Evolutionary conservation across 1,139 yeast genomes (phyloP).

Genomic region (Hansenula sp.): DNA sequence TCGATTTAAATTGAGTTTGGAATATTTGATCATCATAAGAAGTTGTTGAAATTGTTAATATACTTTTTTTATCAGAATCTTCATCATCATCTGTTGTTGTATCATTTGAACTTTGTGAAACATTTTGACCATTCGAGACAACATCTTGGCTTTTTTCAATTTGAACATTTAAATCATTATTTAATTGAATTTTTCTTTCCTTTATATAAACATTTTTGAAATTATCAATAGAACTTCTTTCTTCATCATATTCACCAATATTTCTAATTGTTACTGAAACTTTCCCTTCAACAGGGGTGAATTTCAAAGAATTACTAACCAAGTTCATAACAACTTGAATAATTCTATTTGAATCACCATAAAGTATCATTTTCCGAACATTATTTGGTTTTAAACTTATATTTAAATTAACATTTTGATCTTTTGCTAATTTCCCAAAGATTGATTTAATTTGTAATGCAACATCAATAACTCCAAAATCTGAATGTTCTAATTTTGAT

Average conservation of each 20-base stretch:
- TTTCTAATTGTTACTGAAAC: conserved; percentile 65
- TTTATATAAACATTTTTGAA: conserved; percentile 34
- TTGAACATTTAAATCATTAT: too few species aligned
- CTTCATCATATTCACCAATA: conserved; percentile 69
- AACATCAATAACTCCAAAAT: conserved; percentile 64
- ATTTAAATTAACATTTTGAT: conserved; percentile 64
- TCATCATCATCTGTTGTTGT: conserved; percentile 14
- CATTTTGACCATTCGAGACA: conserved; percentile 3
- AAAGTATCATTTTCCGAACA: conserved; percentile 57
- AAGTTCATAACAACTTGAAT: conserved; percentile 85
- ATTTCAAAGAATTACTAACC: conserved; percentile 82
- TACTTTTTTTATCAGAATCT: conserved; percentile 29
- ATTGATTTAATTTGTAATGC: conserved; percentile 84
- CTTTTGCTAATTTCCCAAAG: conserved; percentile 79
- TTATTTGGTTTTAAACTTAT: conserved; percentile 58
- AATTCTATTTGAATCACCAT: conserved; percentile 84
- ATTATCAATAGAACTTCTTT: conserved; percentile 29
- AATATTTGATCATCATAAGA: conserved; percentile 55
- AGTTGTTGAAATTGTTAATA: conserved; percentile 45
- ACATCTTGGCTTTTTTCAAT: too few species aligned
- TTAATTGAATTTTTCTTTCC: too few species aligned
- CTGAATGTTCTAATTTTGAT: conserved; percentile 77
- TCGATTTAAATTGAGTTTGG: conserved; percentile 42
- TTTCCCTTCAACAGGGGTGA: conserved; percentile 82
- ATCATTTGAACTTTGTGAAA: conserved; percentile 12